Percentiles rank a stretch among this genome's conserved stretches.
Evolutionary conservation across 2,329 filamentous ascomycete species (phyloP).

Genomic region (Diaporthe australafricana): DNA sequence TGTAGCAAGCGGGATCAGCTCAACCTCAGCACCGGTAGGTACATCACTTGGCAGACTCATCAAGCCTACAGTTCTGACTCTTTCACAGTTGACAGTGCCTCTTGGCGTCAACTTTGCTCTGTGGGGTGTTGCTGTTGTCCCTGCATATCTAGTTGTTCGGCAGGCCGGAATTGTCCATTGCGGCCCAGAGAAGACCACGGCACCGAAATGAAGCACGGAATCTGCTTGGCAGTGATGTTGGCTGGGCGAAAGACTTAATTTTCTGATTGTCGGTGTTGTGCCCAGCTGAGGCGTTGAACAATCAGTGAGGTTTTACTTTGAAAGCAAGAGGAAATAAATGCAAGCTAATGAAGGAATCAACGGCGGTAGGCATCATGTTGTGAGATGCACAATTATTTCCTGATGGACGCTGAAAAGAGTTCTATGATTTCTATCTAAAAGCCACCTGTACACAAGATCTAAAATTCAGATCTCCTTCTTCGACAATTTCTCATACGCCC

Average conservation of each 20-base stretch:
- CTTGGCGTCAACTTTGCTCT: conserved; percentile 39
- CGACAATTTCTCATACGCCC: conserved; percentile 32
- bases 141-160: conserved; percentile 36
- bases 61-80: background rate
- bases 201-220: background rate
- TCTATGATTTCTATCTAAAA: background rate
- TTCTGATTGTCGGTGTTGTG: no score
- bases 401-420: background rate
- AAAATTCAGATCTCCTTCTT: background rate
- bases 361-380: no score
- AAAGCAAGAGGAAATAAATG: background rate
- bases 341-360: background rate
- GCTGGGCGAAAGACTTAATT: background rate
- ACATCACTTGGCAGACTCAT: background rate
- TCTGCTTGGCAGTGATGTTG: background rate
- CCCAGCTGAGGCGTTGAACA: no score
- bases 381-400: no score
- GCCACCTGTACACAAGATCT: background rate
- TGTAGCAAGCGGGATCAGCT: conserved; percentile 47
- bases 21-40: conserved; percentile 40
- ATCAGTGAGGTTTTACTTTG: no score
- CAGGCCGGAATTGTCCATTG: conserved; percentile 19
- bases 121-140: conserved; percentile 36
- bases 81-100: conserved; percentile 31
- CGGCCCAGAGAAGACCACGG: background rate